Evolutionary conservation across 208 protist genomes (phyloP).

Genomic region (Endotrypanum monterogeii): DNA sequence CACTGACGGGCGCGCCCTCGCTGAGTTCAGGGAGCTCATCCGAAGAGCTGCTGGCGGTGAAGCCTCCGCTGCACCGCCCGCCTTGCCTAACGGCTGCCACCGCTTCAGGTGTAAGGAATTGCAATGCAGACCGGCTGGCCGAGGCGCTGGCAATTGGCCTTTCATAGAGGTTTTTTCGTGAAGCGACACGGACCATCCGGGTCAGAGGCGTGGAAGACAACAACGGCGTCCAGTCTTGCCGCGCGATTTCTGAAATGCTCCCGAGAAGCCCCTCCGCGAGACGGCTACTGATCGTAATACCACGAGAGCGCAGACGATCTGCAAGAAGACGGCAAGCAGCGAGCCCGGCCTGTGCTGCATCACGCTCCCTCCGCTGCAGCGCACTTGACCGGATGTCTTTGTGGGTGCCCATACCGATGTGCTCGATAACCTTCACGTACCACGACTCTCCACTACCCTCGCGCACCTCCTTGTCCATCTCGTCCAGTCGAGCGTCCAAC

Average conservation of each 20-base stretch:
- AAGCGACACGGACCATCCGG: slow-evolving; percentile 18
- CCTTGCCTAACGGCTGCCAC: neutral
- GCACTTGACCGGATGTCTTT: neutral
- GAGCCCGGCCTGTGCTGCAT: neutral
- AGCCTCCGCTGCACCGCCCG: neutral
- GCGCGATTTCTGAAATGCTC: slow-evolving; percentile 16
- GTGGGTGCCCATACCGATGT: neutral
- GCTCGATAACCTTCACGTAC: neutral
- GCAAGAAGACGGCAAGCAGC: slow-evolving; percentile 13
- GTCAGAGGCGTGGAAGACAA: slow-evolving; percentile 22
- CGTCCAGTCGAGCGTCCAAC: slow-evolving; percentile 5
- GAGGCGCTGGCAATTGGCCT: neutral
- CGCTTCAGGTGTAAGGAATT: neutral
- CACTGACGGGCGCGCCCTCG: neutral
- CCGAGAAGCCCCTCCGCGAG: slow-evolving; percentile 31
- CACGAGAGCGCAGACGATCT: slow-evolving; percentile 13
- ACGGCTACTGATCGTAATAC: slow-evolving; percentile 6
- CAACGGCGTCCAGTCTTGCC: slow-evolving; percentile 25
- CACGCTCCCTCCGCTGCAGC: neutral
- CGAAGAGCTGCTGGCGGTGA: neutral
- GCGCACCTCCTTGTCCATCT: neutral
- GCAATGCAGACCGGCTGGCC: neutral
- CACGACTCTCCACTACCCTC: neutral
- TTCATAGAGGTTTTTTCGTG: neutral
- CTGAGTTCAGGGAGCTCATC: neutral